Conservation (phyloP, 164 flowering plant species). For the Sextonia rubra region DNA sequence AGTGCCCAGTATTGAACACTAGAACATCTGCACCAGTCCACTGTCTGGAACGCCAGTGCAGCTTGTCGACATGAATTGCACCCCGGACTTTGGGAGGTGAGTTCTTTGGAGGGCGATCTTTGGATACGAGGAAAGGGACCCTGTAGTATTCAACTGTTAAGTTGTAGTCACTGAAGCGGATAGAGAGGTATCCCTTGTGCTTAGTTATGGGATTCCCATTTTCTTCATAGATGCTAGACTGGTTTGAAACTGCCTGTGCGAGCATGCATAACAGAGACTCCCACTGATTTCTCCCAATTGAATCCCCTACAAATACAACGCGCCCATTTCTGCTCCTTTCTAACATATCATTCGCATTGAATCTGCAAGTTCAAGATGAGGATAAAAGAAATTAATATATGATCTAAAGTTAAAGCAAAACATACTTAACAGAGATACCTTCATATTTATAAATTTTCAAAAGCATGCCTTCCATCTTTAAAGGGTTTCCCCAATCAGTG, state of each 20-base stretch:
- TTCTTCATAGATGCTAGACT: conserved; percentile 55
- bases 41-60: conserved; percentile 48
- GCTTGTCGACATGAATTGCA: conserved; percentile 47
- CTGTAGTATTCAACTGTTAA: conserved; percentile 76
- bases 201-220: conserved; percentile 71
- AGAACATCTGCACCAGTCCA: conserved; percentile 77
- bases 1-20: conserved; percentile 80
- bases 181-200: conserved; percentile 74
- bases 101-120: conserved; percentile 43
- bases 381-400: not conserved
- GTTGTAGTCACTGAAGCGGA: conserved; percentile 62
- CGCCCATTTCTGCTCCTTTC: conserved; percentile 59
- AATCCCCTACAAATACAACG: conserved; percentile 80
- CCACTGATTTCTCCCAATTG: conserved; percentile 94
- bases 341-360: conserved; percentile 60
- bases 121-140: conserved; percentile 56
- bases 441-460: no score
- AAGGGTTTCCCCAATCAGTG: no score
- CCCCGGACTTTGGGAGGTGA: conserved; percentile 27
- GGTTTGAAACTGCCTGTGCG: conserved; percentile 52
- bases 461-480: no score
- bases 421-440: no score
- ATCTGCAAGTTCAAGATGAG: conserved; percentile 39
- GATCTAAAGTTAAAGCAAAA: no score
- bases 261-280: conserved; percentile 93